A percentile compares a stretch with the other conserved stretches of the same genome.
phyloP scores from a whole-genome alignment of 768 basidiomycete species.

The Mycena galericulata region DNA sequence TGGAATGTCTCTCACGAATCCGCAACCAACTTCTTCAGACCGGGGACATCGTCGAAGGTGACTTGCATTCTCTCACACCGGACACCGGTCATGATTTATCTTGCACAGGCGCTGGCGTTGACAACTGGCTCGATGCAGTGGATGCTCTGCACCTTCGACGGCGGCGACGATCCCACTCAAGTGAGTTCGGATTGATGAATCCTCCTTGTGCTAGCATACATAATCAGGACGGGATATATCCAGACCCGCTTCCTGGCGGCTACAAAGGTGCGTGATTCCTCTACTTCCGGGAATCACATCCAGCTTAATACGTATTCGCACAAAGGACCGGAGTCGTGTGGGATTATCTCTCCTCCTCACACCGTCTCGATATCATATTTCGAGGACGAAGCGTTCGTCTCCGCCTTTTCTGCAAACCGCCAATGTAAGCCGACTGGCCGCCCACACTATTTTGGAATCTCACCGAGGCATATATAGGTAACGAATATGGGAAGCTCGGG shows the following conservation, averaged over 20 bases:
- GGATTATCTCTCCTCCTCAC: conserved; percentile 48
- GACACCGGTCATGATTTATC: too few relatives aligned
- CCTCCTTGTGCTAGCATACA: too few relatives aligned
- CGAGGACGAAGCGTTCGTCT: conserved; percentile 48
- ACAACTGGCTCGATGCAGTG: conserved; percentile 56
- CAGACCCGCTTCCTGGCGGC: conserved; percentile 53
- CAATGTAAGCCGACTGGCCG: conserved; percentile 48
- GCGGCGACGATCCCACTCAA: conserved; percentile 54
- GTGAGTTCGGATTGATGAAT: conserved; percentile 14
- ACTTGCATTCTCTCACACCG: background rate
- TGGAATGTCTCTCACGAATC: conserved; percentile 54
- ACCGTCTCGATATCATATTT: conserved; percentile 50
- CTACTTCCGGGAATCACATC: background rate
- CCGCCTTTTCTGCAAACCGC: conserved; percentile 45
- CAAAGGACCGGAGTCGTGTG: conserved; percentile 52
- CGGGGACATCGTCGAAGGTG: conserved; percentile 51
- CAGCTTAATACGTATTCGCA: background rate
- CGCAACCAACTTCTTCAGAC: conserved; percentile 55
- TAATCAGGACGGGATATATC: conserved; percentile 53
- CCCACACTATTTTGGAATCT: background rate
- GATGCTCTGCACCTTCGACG: conserved; percentile 57
- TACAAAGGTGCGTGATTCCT: conserved; percentile 48
- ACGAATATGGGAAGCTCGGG: conserved; percentile 47
- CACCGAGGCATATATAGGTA: conserved; percentile 1
- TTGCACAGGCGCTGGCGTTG: conserved; percentile 52